A percentile compares a stretch with the other conserved stretches of the same genome.
phyloP scores from a whole-genome alignment of 2,329 filamentous ascomycete genomes.

The Botrytis pseudocinerea region DNA sequence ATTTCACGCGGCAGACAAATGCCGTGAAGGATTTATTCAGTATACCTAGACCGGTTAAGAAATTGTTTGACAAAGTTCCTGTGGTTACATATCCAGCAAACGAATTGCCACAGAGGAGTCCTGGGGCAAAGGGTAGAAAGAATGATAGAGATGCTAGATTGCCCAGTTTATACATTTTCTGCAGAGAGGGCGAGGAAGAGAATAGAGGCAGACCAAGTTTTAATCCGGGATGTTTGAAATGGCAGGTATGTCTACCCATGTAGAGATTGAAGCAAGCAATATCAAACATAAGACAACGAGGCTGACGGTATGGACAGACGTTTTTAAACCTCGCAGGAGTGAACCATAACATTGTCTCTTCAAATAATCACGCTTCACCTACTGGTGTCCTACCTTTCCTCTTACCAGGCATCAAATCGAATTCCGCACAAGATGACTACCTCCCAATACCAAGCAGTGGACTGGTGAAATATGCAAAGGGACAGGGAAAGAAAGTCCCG shows the following conservation, averaged over 20 bases:
- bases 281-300: not conserved
- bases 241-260: conserved; percentile 68
- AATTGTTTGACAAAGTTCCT: conserved; percentile 82
- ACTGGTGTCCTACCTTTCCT: conserved; percentile 87
- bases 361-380: conserved; percentile 91
- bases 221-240: conserved; percentile 92
- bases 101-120: conserved; percentile 65
- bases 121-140: conserved; percentile 40
- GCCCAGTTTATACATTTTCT: conserved; percentile 74
- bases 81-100: conserved; percentile 74
- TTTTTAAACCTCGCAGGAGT: conserved; percentile 78
- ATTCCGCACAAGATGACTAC: conserved; percentile 40
- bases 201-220: conserved; percentile 67
- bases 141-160: conserved; percentile 41
- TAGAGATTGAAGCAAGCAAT: conserved; percentile 9
- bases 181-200: conserved; percentile 54
- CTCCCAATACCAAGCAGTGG: conserved; percentile 61
- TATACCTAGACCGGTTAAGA: conserved; percentile 73
- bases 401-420: conserved; percentile 51
- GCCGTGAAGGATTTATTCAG: conserved; percentile 36
- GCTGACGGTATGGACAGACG: conserved; percentile 55
- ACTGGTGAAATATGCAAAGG: conserved; percentile 67
- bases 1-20: conserved; percentile 29
- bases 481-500: conserved; percentile 48
- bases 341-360: conserved; percentile 65